Evolutionary conservation across 805 yeast species (phyloP), one percentile per base, ranked within the genome.

Genomic region (Hyphopichia homilentoma): DNA sequence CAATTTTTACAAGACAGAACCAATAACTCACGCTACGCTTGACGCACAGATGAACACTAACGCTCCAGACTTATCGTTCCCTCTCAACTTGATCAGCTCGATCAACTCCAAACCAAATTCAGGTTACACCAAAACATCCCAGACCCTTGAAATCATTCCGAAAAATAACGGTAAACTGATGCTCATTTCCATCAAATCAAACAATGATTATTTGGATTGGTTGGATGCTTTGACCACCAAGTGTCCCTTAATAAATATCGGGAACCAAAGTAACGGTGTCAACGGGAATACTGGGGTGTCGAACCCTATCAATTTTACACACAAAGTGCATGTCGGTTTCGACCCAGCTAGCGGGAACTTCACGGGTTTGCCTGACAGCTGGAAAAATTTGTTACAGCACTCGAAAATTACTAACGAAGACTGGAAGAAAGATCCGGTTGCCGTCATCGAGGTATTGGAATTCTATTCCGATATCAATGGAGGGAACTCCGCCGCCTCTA

Each of bases 221-320:
- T 73, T 89, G 34, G 97, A 89, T 59, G 82, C 87, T 8, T 85
- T 89, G 40, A 78, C 81, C 38, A 75, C 85, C 11, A 81, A 81
- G 54, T 81, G 87, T 45, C 89, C 89, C 1, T 61, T 74, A 62
- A 73, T 77, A 16, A 57, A 56, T 30, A 60, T 61, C 26, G 64
- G 60, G 29, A 52, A 47, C 32, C 47, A 43, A 18, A 30, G 47
- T 2, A 36, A 45, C 16, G 29, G 40, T 32, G 19, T 33, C 7
- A 40, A 34, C 29, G 65, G 59, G 16, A 45, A 65, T 51, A 61
- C 70, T 3, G 68, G 63, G 6, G 96, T 93, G 7, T 88, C 97
- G 3, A 81, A 80, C 24, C 99, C 99, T 6, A 85, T 90, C 12
- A 89, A 90, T 57, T 90, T 90, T 57, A 87, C 95, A 7, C 98